phyloP scores from a whole-genome alignment of 768 basidiomycete species.

The Russula virescens region DNA sequence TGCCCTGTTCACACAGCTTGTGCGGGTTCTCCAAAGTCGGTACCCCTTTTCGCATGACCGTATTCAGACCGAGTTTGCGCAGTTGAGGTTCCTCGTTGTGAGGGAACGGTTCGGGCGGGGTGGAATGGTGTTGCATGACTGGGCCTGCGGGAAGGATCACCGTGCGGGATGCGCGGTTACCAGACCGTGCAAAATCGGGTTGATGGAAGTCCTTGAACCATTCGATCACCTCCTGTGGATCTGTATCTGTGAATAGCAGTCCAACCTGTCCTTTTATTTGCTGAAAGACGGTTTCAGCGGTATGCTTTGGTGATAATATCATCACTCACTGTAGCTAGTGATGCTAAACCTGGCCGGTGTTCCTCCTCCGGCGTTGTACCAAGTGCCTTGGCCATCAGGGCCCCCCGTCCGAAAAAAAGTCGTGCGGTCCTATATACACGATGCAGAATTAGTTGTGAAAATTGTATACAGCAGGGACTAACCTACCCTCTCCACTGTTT shows the following conservation, averaged over 20 bases:
- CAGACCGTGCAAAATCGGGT: constrained; percentile 87
- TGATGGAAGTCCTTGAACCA: constrained; percentile 93
- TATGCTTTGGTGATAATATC: constrained; percentile 8
- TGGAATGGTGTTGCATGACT: constrained; percentile 72
- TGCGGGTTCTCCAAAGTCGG: constrained; percentile 80
- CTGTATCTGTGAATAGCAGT: constrained; percentile 84
- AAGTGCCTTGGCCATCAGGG: constrained; percentile 94
- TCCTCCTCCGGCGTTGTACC: constrained; percentile 86
- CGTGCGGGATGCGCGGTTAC: constrained; percentile 70
- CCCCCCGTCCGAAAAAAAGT: constrained; percentile 80
- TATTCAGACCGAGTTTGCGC: constrained; percentile 83
- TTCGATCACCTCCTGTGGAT: constrained; percentile 83
- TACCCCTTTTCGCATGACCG: constrained; percentile 79
- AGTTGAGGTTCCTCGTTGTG: constrained; percentile 98
- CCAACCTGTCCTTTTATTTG: constrained; percentile 95
- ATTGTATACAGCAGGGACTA: not conserved
- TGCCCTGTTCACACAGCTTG: constrained; percentile 77
- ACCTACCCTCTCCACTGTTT: constrained; percentile 89
- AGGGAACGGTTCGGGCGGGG: constrained; percentile 85
- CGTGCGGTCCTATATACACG: constrained; percentile 60
- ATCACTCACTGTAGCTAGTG: constrained; percentile 64
- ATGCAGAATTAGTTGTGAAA: constrained; percentile 16
- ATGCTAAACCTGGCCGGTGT: constrained; percentile 68
- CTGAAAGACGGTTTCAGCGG: constrained; percentile 36
- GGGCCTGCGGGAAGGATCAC: constrained; percentile 79